Conservation (phyloP, 768 basidiomycete species). For the Termitomyces sp. region DNA sequence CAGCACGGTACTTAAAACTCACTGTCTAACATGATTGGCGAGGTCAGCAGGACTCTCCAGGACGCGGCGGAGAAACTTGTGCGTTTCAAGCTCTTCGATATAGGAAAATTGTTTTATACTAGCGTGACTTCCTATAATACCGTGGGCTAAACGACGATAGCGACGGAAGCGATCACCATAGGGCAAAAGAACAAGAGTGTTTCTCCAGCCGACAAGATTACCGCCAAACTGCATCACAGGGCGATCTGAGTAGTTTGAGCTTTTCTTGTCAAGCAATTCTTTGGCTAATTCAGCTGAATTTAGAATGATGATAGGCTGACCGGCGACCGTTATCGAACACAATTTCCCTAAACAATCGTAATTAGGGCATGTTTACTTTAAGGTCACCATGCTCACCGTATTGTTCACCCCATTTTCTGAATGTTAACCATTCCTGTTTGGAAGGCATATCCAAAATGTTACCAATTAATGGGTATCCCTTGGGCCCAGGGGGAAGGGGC, state of each 20-base stretch:
- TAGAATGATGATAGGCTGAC: not conserved
- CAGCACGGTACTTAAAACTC: not conserved
- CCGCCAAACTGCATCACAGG: not conserved
- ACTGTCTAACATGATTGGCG: not conserved
- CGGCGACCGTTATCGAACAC: not conserved
- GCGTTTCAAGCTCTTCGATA: not conserved
- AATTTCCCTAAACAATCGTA: not conserved
- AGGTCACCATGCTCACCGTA: not conserved
- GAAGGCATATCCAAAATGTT: not conserved
- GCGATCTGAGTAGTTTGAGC: not conserved
- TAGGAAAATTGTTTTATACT: not conserved
- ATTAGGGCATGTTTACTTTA: not conserved
- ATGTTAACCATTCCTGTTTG: not conserved
- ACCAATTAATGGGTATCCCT: not conserved
- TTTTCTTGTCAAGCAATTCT: not conserved
- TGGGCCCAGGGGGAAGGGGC: not conserved
- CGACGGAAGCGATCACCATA: not conserved
- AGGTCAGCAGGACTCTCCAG: not conserved
- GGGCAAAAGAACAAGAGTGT: not conserved
- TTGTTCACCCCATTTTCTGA: not conserved
- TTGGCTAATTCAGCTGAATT: not conserved
- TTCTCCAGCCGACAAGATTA: not conserved
- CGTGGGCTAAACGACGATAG: not conserved
- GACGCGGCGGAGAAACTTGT: not conserved
- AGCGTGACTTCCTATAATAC: not conserved